Evolutionary conservation across 306 rosid genomes (phyloP).

Genomic region (Inga oerstediana): DNA sequence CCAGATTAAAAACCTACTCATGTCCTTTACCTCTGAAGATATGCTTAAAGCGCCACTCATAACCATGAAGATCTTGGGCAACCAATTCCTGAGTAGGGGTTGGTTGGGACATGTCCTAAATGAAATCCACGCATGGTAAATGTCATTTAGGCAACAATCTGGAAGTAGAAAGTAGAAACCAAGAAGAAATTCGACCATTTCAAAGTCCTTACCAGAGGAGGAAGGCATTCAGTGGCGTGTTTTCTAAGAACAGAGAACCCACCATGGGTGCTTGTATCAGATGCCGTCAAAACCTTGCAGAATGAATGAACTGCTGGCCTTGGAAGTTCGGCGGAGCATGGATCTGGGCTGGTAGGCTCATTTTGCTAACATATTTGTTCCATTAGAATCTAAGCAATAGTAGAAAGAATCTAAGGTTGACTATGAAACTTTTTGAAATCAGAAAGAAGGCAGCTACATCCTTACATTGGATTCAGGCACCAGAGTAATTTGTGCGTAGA

Average conservation of each 20-base stretch:
- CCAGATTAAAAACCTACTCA: conserved; percentile 11
- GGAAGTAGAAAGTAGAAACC: not conserved
- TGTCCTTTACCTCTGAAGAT: conserved; percentile 76
- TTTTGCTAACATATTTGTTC: conserved; percentile 53
- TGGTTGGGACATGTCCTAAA: conserved; percentile 81
- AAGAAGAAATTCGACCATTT: conserved; percentile 8
- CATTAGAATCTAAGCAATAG: conserved; percentile 34
- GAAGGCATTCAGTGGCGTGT: conserved; percentile 96
- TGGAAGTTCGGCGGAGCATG: conserved; percentile 42
- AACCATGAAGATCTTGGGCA: conserved; percentile 91
- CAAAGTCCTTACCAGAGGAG: conserved; percentile 63
- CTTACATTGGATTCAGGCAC: conserved; percentile 80
- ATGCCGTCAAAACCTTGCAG: conserved; percentile 87
- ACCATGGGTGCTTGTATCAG: conserved; percentile 97
- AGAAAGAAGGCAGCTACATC: conserved; percentile 30
- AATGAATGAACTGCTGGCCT: conserved; percentile 63
- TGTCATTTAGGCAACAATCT: not conserved
- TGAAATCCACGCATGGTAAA: conserved; percentile 10
- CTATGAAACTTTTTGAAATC: conserved; percentile 32
- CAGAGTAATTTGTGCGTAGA: conserved; percentile 79
- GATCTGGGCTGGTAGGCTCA: conserved; percentile 65
- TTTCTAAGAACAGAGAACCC: conserved; percentile 93
- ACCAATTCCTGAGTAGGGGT: conserved; percentile 96
- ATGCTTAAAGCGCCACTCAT: conserved; percentile 94
- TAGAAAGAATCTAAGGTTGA: conserved; percentile 37